These are phyloP conservation scores for Corynespora cassiicola DNA, from an alignment of 2,329 filamentous ascomycete genomes.

Conservation along the genomic window DNA sequence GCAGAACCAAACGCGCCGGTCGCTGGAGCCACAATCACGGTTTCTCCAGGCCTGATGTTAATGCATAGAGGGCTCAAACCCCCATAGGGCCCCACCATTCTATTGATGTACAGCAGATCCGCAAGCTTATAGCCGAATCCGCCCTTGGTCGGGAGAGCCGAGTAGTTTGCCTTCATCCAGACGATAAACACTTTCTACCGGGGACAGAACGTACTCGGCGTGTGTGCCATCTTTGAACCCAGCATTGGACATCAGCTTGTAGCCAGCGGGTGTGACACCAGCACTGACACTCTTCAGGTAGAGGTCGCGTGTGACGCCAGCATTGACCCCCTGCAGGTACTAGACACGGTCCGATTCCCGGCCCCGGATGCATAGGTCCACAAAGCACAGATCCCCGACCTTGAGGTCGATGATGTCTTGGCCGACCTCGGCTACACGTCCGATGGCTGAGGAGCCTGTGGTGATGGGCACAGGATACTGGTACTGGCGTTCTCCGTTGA, in stretches of 20 bases:
- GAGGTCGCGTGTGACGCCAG: too few species aligned
- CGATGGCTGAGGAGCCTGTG: slow-evolving; percentile 44
- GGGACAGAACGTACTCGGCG: slow-evolving; percentile 43
- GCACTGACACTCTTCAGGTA: too few species aligned
- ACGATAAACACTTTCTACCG: slow-evolving; percentile 45
- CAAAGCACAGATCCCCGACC: slow-evolving; percentile 47
- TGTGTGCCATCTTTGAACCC: slow-evolving; percentile 48
- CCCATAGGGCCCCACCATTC: slow-evolving; percentile 53
- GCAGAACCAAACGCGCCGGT: slow-evolving; percentile 59
- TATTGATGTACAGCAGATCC: slow-evolving; percentile 49
- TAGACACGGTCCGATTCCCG: too few species aligned
- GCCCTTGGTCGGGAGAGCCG: slow-evolving; percentile 26
- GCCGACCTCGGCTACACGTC: slow-evolving; percentile 44
- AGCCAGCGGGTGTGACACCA: too few species aligned
- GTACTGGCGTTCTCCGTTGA: slow-evolving; percentile 44
- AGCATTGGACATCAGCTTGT: slow-evolving; percentile 42
- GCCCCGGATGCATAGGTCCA: too few species aligned
- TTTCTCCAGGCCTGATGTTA: slow-evolving; percentile 55
- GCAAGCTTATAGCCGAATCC: slow-evolving; percentile 50
- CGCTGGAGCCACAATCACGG: slow-evolving; percentile 57
- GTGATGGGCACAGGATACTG: slow-evolving; percentile 45
- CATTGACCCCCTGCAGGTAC: too few species aligned
- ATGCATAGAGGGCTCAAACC: slow-evolving; percentile 53
- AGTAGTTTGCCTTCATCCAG: slow-evolving; percentile 46
- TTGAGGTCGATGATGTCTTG: slow-evolving; percentile 45